Percentiles rank a stretch among this genome's conserved stretches.
phyloP scores from a whole-genome alignment of 352 stramenopile genomes.

The Globisporangium emineosum region DNA sequence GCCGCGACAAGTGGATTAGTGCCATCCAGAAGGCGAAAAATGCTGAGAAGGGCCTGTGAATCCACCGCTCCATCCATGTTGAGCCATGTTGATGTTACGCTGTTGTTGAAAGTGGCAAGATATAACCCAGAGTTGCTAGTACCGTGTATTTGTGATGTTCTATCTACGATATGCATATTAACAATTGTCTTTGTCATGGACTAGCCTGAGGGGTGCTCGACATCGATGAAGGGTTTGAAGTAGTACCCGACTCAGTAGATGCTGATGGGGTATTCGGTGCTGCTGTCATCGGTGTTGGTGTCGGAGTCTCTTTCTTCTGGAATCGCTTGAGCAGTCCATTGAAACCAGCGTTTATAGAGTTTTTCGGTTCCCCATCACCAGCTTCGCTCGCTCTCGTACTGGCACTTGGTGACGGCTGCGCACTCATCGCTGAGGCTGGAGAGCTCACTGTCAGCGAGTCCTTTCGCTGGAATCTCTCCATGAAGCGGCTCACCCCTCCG shows the following conservation, averaged over 20 bases:
- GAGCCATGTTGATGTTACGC: neutral
- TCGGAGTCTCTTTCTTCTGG: slow-evolving; percentile 6
- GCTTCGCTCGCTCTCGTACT: neutral
- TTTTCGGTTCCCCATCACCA: neutral
- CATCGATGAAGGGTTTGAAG: neutral
- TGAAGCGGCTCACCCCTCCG: slow-evolving; percentile 5
- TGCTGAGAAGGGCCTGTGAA: neutral
- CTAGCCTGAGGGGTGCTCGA: neutral
- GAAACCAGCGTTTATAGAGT: slow-evolving; percentile 1
- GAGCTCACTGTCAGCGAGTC: slow-evolving; percentile 7
- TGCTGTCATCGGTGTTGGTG: neutral
- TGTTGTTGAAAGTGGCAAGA: neutral
- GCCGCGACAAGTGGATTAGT: slow-evolving; percentile 18
- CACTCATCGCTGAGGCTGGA: neutral
- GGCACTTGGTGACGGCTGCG: neutral
- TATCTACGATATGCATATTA: slow-evolving; percentile 2
- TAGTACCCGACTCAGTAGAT: neutral
- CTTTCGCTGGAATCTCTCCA: slow-evolving; percentile 23
- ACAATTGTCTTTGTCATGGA: neutral
- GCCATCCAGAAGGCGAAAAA: neutral
- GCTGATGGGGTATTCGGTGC: neutral
- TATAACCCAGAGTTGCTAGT: neutral
- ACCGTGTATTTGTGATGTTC: neutral
- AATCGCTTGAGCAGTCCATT: slow-evolving; percentile 9
- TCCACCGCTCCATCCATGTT: neutral